Percentiles rank a stretch among this genome's conserved stretches.
Conservation (phyloP, 2,329 filamentous ascomycete species). For the Didymosphaeria variabile region DNA sequence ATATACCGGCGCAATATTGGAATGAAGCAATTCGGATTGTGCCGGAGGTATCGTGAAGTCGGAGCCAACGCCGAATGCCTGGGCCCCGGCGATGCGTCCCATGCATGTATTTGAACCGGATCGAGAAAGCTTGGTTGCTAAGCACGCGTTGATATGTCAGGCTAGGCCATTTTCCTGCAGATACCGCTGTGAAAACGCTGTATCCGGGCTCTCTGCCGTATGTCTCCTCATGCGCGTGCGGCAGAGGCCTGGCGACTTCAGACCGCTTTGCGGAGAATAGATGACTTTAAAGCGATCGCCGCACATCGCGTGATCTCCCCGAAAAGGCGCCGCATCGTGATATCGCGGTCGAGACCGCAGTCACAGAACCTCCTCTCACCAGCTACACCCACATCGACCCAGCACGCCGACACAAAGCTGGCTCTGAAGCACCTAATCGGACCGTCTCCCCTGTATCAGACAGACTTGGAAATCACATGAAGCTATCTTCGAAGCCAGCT, state of each 20-base stretch:
- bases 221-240: background rate
- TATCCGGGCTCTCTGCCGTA: too few relatives aligned
- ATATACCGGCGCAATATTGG: background rate
- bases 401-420: background rate
- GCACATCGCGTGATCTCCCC: background rate
- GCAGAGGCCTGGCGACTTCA: background rate
- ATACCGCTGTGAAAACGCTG: background rate
- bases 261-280: background rate
- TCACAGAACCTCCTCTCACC: background rate
- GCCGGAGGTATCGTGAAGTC: constrained; percentile 10
- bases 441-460: background rate
- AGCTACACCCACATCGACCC: background rate
- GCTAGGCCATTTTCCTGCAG: background rate
- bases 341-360: background rate
- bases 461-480: background rate
- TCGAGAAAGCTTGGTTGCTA: background rate
- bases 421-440: background rate
- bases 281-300: background rate
- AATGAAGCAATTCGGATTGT: constrained; percentile 13
- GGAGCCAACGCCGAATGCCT: background rate
- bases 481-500: constrained; percentile 28
- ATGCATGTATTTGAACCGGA: too few relatives aligned
- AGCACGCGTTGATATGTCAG: background rate
- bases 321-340: background rate
- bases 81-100: background rate